Percentiles rank a stretch among this genome's conserved stretches.
Evolutionary conservation across 148 eudicot genomes (phyloP).

Genomic region (Rhododendron ovatum): DNA sequence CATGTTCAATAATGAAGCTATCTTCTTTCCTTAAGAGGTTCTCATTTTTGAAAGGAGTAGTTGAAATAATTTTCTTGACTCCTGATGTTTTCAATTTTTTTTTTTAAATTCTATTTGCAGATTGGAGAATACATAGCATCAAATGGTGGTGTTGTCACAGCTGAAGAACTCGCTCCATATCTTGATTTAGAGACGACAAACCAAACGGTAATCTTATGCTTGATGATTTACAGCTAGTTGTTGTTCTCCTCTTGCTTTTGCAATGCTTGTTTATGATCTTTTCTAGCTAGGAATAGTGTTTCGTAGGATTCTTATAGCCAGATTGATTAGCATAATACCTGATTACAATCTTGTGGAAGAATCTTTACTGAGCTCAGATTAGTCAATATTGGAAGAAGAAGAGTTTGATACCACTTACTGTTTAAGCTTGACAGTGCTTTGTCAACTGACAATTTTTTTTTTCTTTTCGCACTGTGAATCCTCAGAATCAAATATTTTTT

Average conservation of each 20-base stretch:
- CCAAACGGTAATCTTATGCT: slow-evolving; percentile 26
- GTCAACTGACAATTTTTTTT: neutral
- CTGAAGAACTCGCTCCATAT: slow-evolving; percentile 98
- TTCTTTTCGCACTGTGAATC: neutral
- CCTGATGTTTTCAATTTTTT: neutral
- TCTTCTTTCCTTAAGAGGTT: neutral
- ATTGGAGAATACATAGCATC: slow-evolving; percentile 79
- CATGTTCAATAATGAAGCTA: neutral
- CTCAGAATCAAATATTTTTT: neutral
- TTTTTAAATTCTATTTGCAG: slow-evolving; percentile 32
- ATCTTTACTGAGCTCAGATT: neutral
- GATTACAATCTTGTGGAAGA: neutral
- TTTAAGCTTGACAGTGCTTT: neutral
- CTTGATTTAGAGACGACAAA: slow-evolving; percentile 66
- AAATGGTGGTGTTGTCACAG: slow-evolving; percentile 89
- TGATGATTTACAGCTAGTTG: neutral
- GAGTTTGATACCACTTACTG: neutral
- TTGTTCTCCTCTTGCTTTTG: slow-evolving; percentile 9
- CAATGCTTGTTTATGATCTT: neutral
- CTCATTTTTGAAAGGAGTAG: neutral
- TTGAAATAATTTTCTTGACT: neutral
- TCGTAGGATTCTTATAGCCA: neutral
- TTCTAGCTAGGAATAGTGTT: slow-evolving; percentile 12
- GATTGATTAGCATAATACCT: neutral
- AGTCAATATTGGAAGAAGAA: neutral